These are phyloP conservation scores for Solanum infundibuliforme DNA, from an alignment of 257 asterid genomes.

Conservation along the genomic window DNA sequence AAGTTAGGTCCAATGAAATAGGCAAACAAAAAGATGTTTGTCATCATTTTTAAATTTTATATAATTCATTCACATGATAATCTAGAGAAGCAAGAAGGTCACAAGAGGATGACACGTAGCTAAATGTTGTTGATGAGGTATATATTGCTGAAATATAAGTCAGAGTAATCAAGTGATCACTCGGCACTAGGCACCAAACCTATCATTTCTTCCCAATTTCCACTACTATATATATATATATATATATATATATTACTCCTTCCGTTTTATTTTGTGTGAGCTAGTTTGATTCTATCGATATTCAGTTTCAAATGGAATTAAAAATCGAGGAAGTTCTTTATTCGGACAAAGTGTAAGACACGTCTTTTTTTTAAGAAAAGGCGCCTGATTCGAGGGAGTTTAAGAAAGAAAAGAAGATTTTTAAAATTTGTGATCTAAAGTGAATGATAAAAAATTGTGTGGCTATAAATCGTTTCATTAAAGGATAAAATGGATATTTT, in stretches of 20 bases:
- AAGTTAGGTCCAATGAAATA: neutral
- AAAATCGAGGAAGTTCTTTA: too few species aligned
- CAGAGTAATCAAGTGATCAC: neutral
- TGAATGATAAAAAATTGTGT: too few species aligned
- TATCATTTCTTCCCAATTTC: neutral
- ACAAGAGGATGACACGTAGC: neutral
- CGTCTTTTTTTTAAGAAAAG: too few species aligned
- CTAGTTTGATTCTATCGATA: fast-evolving
- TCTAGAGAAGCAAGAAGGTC: neutral
- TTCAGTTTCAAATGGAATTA: too few species aligned
- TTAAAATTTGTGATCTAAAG: too few species aligned
- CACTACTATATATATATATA: too few species aligned
- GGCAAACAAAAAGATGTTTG: neutral
- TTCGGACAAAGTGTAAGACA: too few species aligned
- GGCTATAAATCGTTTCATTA: too few species aligned
- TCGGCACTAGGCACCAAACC: neutral
- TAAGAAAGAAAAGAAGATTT: too few species aligned
- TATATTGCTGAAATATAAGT: neutral
- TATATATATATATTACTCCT: too few species aligned
- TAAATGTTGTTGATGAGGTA: neutral
- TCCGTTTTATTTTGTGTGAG: too few species aligned
- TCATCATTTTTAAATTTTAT: neutral
- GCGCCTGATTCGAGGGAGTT: fast-evolving
- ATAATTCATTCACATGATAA: neutral
- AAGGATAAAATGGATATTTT: too few species aligned